phyloP scores from a whole-genome alignment of 2,329 filamentous ascomycete species.

The Fusarium nygamai region DNA sequence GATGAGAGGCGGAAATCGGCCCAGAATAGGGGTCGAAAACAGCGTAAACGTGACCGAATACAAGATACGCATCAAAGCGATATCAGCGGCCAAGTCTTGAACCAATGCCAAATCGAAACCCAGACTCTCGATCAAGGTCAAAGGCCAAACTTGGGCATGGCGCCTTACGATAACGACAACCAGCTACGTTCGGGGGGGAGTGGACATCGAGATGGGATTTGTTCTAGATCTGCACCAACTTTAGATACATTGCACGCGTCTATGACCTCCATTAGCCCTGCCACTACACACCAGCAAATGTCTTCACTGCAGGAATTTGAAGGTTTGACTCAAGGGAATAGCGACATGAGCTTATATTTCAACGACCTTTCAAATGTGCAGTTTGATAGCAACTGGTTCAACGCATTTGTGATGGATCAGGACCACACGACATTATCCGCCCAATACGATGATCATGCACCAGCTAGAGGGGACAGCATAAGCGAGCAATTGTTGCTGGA shows the following conservation, averaged over 20 bases:
- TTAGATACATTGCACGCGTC: background rate
- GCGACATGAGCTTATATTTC: background rate
- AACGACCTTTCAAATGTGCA: background rate
- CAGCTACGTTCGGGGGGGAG: too few species aligned
- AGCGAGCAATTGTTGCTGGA: background rate
- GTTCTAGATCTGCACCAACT: background rate
- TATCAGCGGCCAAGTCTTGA: background rate
- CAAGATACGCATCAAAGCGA: background rate
- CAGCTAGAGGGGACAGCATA: background rate
- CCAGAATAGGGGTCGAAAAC: background rate
- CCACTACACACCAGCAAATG: background rate
- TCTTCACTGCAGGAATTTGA: background rate
- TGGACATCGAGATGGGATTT: too few species aligned
- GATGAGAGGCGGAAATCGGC: background rate
- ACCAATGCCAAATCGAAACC: background rate
- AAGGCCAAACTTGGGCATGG: too few species aligned
- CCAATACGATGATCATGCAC: background rate
- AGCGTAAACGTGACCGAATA: too few species aligned
- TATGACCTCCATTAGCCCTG: background rate
- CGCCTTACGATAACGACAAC: background rate
- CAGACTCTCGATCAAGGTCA: background rate
- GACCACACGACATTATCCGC: background rate
- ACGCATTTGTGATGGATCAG: background rate
- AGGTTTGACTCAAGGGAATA: background rate
- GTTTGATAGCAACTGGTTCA: background rate